Conservation (phyloP, 2,329 filamentous ascomycete species). For the Aspergillus pseudoglaucus region DNA sequence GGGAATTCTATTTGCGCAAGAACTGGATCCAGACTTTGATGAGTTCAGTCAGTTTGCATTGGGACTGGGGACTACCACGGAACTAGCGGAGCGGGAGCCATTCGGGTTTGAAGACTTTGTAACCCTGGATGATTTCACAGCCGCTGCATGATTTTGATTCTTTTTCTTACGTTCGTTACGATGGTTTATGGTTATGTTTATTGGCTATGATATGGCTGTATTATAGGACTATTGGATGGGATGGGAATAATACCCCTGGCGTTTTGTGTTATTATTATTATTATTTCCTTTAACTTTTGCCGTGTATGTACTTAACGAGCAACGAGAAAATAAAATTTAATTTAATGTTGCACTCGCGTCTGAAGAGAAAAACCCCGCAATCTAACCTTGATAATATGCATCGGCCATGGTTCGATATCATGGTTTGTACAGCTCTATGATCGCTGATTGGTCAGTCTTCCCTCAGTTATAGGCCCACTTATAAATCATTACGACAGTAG, state of each 20-base stretch:
- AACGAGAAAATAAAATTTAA: background rate
- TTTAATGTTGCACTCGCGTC: background rate
- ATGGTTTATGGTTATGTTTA: background rate
- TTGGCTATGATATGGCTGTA: constrained; percentile 16
- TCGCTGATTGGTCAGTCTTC: background rate
- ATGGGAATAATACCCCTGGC: background rate
- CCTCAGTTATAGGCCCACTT: background rate
- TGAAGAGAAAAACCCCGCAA: background rate
- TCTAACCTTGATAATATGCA: background rate
- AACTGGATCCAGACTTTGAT: constrained; percentile 25
- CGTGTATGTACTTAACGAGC: background rate
- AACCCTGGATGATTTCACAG: constrained; percentile 25
- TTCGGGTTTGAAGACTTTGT: constrained; percentile 28
- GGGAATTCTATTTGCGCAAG: constrained; percentile 20
- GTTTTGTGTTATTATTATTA: background rate
- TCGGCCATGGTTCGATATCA: background rate
- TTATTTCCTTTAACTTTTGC: background rate
- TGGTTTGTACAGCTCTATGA: background rate
- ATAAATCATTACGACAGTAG: no score
- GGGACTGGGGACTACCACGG: constrained; percentile 18
- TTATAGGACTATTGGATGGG: background rate
- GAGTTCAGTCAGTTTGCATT: constrained; percentile 30
- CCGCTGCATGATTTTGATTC: constrained; percentile 15
- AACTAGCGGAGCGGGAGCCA: constrained; percentile 18
- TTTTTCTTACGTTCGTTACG: constrained; percentile 4